Conservation (phyloP, 345 rosid species). For the Euclidium syriacum region DNA sequence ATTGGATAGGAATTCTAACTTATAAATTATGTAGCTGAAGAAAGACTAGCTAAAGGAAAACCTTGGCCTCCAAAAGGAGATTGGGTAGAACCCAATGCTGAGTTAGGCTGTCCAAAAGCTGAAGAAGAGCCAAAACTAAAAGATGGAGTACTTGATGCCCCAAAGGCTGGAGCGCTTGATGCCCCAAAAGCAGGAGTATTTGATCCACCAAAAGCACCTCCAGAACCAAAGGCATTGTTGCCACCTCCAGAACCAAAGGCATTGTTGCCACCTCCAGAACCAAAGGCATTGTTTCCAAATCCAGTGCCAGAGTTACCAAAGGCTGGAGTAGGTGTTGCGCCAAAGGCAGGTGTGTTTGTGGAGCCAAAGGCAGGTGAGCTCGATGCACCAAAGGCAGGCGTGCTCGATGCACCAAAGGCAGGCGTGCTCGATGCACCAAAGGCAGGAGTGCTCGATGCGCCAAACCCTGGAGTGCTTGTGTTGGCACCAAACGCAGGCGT, state of each 20-base stretch:
- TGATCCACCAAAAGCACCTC: slow-evolving; percentile 38
- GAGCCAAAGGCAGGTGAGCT: slow-evolving; percentile 39
- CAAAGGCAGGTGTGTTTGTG: slow-evolving; percentile 43
- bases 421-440: slow-evolving; percentile 46
- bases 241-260: slow-evolving; percentile 68
- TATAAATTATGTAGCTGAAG: not conserved
- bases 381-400: slow-evolving; percentile 43
- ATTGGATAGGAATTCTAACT: not conserved
- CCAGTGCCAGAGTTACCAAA: slow-evolving; percentile 39
- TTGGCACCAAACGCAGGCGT: slow-evolving; percentile 48
- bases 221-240: slow-evolving; percentile 58
- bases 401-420: slow-evolving; percentile 42
- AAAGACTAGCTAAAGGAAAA: slow-evolving; percentile 55
- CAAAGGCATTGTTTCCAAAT: slow-evolving; percentile 67
- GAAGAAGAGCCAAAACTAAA: slow-evolving; percentile 63
- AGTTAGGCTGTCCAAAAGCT: slow-evolving; percentile 65
- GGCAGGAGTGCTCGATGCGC: slow-evolving; percentile 35
- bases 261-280: slow-evolving; percentile 66
- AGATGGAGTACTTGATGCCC: slow-evolving; percentile 48
- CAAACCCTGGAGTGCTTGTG: slow-evolving; percentile 45
- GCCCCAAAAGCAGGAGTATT: slow-evolving; percentile 45
- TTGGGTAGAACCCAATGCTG: slow-evolving; percentile 51
- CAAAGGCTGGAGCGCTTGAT: slow-evolving; percentile 44
- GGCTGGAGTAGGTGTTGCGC: slow-evolving; percentile 36
- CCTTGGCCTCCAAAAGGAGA: slow-evolving; percentile 71